A percentile compares a stretch with the other conserved stretches of the same genome.
Evolutionary conservation across 192 early-diverging fungal genomes (phyloP).

Genomic region (Tieghemiomyces parasiticus): DNA sequence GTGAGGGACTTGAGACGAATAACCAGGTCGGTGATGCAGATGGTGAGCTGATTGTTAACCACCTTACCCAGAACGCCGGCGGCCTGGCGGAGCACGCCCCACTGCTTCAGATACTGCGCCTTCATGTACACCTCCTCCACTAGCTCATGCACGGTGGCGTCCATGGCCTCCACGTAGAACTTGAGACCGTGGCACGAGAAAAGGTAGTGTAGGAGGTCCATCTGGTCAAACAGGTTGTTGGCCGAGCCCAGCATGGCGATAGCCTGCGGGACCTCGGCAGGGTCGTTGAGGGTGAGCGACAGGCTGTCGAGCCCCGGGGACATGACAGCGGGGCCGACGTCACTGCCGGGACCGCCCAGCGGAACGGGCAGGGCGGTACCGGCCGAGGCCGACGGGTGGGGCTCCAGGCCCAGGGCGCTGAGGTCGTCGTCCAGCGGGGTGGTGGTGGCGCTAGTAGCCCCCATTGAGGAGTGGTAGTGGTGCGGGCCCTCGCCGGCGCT

Average conservation of each 20-base stretch:
- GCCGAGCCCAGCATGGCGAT: conserved; percentile 38
- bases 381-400: conserved; percentile 13
- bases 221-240: conserved; percentile 68
- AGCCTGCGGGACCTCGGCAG: conserved; percentile 38
- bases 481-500: too few species aligned
- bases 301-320: neutral
- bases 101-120: conserved; percentile 50
- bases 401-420: conserved; percentile 1
- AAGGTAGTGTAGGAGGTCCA: conserved; percentile 66
- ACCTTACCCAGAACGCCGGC: conserved; percentile 60
- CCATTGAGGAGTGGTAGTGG: too few species aligned
- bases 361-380: conserved; percentile 14
- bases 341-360: conserved; percentile 1
- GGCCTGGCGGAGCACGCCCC: conserved; percentile 71
- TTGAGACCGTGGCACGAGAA: conserved; percentile 46
- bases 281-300: conserved; percentile 46
- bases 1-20: conserved; percentile 63
- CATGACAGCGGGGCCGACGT: neutral
- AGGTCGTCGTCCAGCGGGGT: conserved; percentile 1
- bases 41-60: conserved; percentile 52
- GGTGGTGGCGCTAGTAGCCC: neutral
- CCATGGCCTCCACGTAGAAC: conserved; percentile 32
- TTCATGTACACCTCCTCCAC: conserved; percentile 75
- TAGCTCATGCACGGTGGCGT: conserved; percentile 39
- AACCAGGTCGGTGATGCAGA: conserved; percentile 65